These are phyloP conservation scores for Trypanosomatidae sp. DNA, from an alignment of 208 protist genomes.

Conservation along the genomic window DNA sequence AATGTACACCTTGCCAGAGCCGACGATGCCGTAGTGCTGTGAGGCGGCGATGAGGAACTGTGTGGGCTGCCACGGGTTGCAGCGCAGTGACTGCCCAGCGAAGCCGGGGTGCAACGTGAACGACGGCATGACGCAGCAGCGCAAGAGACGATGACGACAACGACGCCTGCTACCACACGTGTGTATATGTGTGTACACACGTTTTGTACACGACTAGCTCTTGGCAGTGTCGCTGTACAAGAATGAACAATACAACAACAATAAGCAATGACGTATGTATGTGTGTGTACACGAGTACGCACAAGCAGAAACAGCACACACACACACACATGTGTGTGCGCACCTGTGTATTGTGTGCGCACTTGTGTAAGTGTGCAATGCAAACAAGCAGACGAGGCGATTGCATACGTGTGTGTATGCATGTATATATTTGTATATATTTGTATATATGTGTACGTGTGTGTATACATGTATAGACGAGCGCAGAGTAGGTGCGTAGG, in stretches of 20 bases:
- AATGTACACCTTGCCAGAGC: constrained; percentile 83
- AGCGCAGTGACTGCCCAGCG: constrained; percentile 63
- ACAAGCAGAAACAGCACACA: background rate
- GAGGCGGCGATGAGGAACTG: constrained; percentile 62
- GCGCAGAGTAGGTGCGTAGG: no score
- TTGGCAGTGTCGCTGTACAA: no score
- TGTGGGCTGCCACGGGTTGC: constrained; percentile 71
- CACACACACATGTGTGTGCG: background rate
- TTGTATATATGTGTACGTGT: constrained; percentile 1
- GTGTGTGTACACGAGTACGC: no score
- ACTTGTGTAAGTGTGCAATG: background rate
- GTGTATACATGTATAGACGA: background rate
- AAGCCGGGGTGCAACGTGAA: constrained; percentile 81
- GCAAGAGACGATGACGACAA: background rate
- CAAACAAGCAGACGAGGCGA: constrained; percentile 1
- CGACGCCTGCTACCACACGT: no score
- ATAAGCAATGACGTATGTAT: no score
- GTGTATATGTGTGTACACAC: no score
- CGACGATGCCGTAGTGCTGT: constrained; percentile 80
- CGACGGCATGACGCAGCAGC: constrained; percentile 42
- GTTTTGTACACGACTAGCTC: no score
- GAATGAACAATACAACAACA: background rate
- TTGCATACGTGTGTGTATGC: background rate
- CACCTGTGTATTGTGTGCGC: background rate
- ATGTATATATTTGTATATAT: background rate